Conservation (phyloP, 139 green algal species). For the Pedinophyceae sp. region DNA sequence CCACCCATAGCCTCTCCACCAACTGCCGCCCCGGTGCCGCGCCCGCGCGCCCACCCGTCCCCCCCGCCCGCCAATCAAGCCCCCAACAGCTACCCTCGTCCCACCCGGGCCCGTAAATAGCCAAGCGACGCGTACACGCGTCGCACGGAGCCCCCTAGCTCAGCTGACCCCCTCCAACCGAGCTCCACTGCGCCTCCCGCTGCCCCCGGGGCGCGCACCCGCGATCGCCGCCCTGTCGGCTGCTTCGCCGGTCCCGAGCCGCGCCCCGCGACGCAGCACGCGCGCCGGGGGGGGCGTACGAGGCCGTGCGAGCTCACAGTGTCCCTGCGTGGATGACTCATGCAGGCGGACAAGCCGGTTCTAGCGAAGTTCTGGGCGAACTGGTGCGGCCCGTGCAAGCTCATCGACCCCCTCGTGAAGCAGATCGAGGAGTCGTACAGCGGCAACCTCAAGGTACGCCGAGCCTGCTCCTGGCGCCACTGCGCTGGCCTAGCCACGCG, state of each 20-base stretch:
- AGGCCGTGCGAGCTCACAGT: background rate
- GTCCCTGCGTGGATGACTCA: background rate
- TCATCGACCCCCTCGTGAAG: slow-evolving; percentile 62
- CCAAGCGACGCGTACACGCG: background rate
- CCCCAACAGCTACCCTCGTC: background rate
- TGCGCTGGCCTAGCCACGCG: too few species aligned
- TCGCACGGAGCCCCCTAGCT: background rate
- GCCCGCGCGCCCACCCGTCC: background rate
- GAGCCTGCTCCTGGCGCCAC: too few species aligned
- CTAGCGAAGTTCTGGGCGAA: slow-evolving; percentile 86
- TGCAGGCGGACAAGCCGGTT: slow-evolving; percentile 50
- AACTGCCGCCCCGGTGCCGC: too few species aligned
- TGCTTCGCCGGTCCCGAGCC: background rate
- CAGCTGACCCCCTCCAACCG: background rate
- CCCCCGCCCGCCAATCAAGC: background rate
- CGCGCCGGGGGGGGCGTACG: background rate
- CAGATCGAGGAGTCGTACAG: too few species aligned
- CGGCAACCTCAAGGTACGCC: too few species aligned
- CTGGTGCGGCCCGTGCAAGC: slow-evolving; percentile 88
- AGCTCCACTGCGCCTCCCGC: background rate
- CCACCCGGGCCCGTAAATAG: too few species aligned
- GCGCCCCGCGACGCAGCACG: background rate
- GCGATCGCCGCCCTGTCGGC: background rate
- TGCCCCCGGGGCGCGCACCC: background rate
- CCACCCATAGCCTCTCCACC: too few species aligned